Evolutionary conservation across 768 basidiomycete genomes (phyloP), one percentile per base, ranked within the genome.

Genomic region (Boletus pseudo-olivaceus): DNA sequence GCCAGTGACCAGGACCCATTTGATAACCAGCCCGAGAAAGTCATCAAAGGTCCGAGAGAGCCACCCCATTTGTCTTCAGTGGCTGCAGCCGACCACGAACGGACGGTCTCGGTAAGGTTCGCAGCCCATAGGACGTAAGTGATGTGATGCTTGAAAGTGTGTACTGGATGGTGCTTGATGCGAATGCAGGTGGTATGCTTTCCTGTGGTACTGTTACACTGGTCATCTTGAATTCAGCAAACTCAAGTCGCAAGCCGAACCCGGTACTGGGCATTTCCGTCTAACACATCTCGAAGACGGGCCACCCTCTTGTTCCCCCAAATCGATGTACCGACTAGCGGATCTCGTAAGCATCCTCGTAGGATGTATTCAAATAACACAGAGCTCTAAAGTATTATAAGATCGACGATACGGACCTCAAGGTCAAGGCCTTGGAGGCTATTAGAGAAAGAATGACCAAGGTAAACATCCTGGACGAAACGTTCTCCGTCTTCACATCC

Each of bases 271-370:
- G 2, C 38, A 11, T 23, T 15, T 42, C 17, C 47, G 39, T 4
- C 30, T 26, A 30, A 20, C 39, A n/a, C 20, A 37, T 14, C 2
- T 38, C 40, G 29, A 48, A 43, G 53, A 51, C 12, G 43, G 37
- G 4, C 49, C 52, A 35, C 60, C 60, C 4, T 29, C 47, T 8
- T 72, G 71, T 49, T 72, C 71, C 15, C 71, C 72, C 8, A 73
- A 72, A 60, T 73, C 72, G 0, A 73, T 73, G 70, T 73, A 72
- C 32, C 68, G 68, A 48, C 54, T 73, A 0, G 71, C 73, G 6
- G 46, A 61, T 23, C 68, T 71, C n/a, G 72, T 70, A 23, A 54
- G 58, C 2, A n/a, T 50, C 7, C 9, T 29, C 29, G 26, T 20
- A 8, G 27, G 7, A 35, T 27, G 6, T 33, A 19, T 17, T 42